These are phyloP conservation scores for Sungouiozyma ichnusensis DNA, from an alignment of 805 yeast species.

Conservation along the genomic window DNA sequence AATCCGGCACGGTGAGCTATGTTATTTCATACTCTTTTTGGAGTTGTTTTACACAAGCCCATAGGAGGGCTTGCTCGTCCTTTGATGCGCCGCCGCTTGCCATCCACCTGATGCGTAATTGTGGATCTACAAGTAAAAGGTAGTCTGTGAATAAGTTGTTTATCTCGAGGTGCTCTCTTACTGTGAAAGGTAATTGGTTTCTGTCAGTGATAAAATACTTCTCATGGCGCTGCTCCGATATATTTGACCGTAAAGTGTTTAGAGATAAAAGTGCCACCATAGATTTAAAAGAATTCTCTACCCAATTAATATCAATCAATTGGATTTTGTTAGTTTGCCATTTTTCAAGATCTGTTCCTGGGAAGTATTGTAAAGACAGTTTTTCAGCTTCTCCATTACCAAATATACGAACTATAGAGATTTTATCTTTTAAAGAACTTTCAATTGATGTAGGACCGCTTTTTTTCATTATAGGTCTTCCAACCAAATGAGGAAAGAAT, in stretches of 20 bases:
- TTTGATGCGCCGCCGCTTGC: constrained; percentile 69
- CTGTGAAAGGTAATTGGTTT: constrained; percentile 43
- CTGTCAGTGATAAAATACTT: constrained; percentile 58
- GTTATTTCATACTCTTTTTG: constrained; percentile 3
- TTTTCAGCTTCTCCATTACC: constrained; percentile 49
- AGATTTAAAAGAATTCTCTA: constrained; percentile 65
- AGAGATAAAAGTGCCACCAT: constrained; percentile 45
- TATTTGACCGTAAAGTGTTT: constrained; percentile 24
- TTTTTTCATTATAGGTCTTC: constrained; percentile 34
- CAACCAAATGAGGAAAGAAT: constrained; percentile 74
- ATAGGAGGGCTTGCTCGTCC: constrained; percentile 48
- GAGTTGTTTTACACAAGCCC: constrained; percentile 4
- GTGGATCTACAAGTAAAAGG: constrained; percentile 63
- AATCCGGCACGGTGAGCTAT: too few relatives aligned
- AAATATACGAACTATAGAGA: constrained; percentile 23
- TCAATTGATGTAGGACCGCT: constrained; percentile 26
- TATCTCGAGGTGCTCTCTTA: constrained; percentile 50
- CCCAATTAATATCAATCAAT: constrained; percentile 64
- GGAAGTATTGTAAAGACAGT: constrained; percentile 38
- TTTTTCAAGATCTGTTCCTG: constrained; percentile 2
- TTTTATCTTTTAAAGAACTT: constrained; percentile 20
- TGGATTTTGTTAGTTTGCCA: constrained; percentile 33
- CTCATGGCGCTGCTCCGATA: constrained; percentile 40
- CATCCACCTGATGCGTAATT: constrained; percentile 80
- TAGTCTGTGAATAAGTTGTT: constrained; percentile 78